Percentiles rank a stretch among this genome's conserved stretches.
Evolutionary conservation across 768 basidiomycete species (phyloP).

Genomic region (Suillus subaureus): DNA sequence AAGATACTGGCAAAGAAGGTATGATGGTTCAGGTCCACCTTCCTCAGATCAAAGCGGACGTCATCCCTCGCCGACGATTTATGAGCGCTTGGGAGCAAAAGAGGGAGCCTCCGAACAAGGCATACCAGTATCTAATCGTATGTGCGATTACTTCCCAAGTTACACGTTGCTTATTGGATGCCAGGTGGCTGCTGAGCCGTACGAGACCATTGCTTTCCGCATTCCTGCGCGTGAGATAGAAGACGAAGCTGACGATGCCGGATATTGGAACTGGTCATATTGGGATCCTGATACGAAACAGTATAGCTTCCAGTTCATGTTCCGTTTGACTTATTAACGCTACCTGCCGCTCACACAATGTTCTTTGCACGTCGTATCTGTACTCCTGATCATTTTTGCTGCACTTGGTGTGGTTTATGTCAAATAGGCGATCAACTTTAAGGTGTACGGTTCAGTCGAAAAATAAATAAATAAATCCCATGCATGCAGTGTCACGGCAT

Average conservation of each 20-base stretch:
- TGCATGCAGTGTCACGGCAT: no score
- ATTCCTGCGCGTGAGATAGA: constrained; percentile 98
- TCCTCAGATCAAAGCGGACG: constrained; percentile 89
- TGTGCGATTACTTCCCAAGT: constrained; percentile 36
- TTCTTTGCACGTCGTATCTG: not conserved
- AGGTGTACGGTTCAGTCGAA: no score
- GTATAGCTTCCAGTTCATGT: constrained; percentile 98
- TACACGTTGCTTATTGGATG: constrained; percentile 31
- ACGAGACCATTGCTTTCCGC: constrained; percentile 98
- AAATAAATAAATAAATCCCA: no score
- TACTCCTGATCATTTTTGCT: not conserved
- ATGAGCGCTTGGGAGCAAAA: constrained; percentile 99
- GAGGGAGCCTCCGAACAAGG: constrained; percentile 91
- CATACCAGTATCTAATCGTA: constrained; percentile 97
- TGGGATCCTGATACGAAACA: constrained; percentile 99
- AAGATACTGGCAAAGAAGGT: constrained; percentile 92
- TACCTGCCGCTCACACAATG: constrained; percentile 9
- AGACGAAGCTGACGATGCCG: constrained; percentile 88
- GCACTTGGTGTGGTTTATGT: not conserved
- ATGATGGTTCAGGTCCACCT: constrained; percentile 98
- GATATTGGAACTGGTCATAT: constrained; percentile 96
- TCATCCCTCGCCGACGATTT: constrained; percentile 85
- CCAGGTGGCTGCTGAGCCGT: constrained; percentile 98
- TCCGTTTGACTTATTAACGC: constrained; percentile 53
- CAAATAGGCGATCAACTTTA: no score